A percentile compares a stretch with the other conserved stretches of the same genome.
Evolutionary conservation across 164 flowering plant genomes (phyloP).

Genomic region (Tinospora cordifolia): DNA sequence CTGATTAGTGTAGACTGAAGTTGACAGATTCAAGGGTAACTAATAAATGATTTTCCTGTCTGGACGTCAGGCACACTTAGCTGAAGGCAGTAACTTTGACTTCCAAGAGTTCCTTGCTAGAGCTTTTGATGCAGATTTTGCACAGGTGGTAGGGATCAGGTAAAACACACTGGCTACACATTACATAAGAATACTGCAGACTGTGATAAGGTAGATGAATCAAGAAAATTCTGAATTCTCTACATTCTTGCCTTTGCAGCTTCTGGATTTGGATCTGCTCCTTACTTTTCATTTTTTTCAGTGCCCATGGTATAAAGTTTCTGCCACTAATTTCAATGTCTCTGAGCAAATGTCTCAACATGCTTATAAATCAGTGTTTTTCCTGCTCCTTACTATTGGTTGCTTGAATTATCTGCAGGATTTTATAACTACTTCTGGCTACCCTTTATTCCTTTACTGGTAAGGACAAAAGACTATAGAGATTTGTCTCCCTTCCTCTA

Average conservation of each 20-base stretch:
- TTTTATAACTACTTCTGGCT: conserved; percentile 49
- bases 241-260: conserved; percentile 27
- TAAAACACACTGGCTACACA: conserved; percentile 9
- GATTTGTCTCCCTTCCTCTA: neutral
- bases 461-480: conserved; percentile 16
- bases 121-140: conserved; percentile 55
- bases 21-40: neutral
- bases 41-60: neutral
- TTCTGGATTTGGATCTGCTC: conserved; percentile 57
- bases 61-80: conserved; percentile 40
- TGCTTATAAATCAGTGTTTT: neutral
- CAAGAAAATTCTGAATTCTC: neutral
- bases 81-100: conserved; percentile 32
- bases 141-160: conserved; percentile 59
- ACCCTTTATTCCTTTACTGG: conserved; percentile 55
- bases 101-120: conserved; percentile 57
- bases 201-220: neutral
- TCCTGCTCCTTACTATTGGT: neutral
- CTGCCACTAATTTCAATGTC: neutral
- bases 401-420: conserved; percentile 27
- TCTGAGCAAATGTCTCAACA: neutral
- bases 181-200: neutral
- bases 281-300: conserved; percentile 50
- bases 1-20: neutral
- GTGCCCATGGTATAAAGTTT: conserved; percentile 37